These are phyloP conservation scores for Primulina eburnea DNA, from an alignment of 257 asterid species.

Conservation along the genomic window DNA sequence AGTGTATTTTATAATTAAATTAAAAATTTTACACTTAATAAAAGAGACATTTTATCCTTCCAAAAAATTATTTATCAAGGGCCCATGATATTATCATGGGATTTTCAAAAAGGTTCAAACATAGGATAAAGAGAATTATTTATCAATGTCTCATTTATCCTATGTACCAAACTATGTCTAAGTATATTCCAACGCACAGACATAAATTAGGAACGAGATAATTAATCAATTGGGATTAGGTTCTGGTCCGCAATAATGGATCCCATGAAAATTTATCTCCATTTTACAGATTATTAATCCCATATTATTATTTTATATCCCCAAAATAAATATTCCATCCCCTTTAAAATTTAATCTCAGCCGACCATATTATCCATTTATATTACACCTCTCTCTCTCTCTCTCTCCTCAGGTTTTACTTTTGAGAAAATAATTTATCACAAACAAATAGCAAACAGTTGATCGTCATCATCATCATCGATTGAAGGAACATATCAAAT, in stretches of 20 bases:
- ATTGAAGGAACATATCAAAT: conserved; percentile 7
- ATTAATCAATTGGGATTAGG: background rate
- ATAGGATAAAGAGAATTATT: too few relatives aligned
- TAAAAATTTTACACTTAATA: too few relatives aligned
- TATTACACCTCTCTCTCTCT: conserved; percentile 38
- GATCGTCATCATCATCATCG: conserved; percentile 22
- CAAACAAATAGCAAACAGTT: conserved; percentile 33
- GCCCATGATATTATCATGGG: too few relatives aligned
- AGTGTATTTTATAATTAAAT: too few relatives aligned
- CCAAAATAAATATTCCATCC: background rate
- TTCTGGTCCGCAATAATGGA: background rate
- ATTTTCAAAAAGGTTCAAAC: too few relatives aligned
- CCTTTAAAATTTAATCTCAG: conserved; percentile 36
- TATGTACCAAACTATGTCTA: too few relatives aligned
- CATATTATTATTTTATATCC: background rate
- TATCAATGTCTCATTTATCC: too few relatives aligned
- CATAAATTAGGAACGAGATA: background rate
- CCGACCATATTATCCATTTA: conserved; percentile 76
- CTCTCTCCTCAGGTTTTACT: conserved; percentile 17
- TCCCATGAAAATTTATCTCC: background rate
- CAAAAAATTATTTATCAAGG: too few relatives aligned
- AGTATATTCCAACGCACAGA: background rate
- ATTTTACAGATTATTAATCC: background rate
- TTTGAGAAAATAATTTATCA: too few relatives aligned
- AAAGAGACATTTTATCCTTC: too few relatives aligned